Base-by-base conservation (phyloP, 768 basidiomycete species). In the Punctularia strigosozonata region DNA sequence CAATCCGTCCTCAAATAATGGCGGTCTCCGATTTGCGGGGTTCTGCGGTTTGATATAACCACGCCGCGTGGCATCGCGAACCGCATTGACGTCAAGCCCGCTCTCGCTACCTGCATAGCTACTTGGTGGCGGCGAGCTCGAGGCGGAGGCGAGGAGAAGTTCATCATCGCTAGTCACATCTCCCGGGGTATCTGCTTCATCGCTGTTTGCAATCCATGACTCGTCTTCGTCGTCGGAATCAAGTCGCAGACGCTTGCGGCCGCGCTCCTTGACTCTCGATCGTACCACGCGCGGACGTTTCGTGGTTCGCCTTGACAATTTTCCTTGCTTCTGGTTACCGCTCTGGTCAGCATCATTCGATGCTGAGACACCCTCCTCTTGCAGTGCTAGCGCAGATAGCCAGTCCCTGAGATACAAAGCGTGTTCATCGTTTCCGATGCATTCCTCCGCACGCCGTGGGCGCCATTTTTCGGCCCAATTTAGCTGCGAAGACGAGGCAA, bases 381-480 rank as follows among this genome's bases (percentile, higher is more conserved):
- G 70, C 18, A 89, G 49, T 44, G 75, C 72, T 10, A 86, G 68
- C n/a, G 81, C 76, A 19, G 58, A 57, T 35, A 92, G 64, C 89
- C 89, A 92, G 37, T 82, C 73, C 26, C 81, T 73, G 39, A 92
- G 63, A 56, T 80, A 85, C 20, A 65, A 48, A 1, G 88, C 80
- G 36, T 73, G 71, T 6, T 57, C 53, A 53, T 85, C 77, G 50
- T 90, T 91, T 5, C 86, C 86, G 1, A 94, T 63, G 3, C 90
- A 75, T 43, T 91, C 74, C 18, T 71, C 68, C 10, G 87, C 86
- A 30, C 68, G 61, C 38, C 66, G 68, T 19, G 90, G 90, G 15
- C 73, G 75, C 73, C 82, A 91, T 48, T 72, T 80, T 33, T 80
- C 74, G 15, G 69, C 59, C 87, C 89, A 92, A 10, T 71, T 56